phyloP scores from a whole-genome alignment of 2,329 filamentous ascomycete species.

The Ascosphaera aggregata region DNA sequence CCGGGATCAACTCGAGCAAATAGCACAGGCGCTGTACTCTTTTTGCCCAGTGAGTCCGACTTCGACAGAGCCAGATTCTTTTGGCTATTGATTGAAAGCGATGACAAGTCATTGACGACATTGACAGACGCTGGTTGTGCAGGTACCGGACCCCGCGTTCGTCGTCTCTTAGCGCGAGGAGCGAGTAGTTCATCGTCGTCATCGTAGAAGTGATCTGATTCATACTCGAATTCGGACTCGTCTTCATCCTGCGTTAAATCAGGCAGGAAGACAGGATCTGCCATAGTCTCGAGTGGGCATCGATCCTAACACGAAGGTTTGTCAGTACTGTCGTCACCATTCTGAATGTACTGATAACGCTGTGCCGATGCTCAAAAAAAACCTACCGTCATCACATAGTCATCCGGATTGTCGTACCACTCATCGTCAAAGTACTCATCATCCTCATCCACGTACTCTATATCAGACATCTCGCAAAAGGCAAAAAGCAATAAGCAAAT shows the following conservation, averaged over 20 bases:
- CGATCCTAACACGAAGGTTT: conserved; percentile 16
- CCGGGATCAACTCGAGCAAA: neutral
- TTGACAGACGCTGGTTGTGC: no score
- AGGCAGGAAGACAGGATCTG: conserved; percentile 18
- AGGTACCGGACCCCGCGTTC: no score
- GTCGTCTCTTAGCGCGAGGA: neutral
- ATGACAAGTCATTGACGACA: no score
- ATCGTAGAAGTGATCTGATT: conserved; percentile 22
- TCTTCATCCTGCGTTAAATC: conserved; percentile 17
- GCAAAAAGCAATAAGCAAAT: no score
- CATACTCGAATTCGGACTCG: conserved; percentile 23
- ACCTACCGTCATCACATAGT: conserved; percentile 1
- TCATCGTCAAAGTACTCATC: conserved; percentile 1
- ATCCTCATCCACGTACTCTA: neutral
- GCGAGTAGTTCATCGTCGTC: conserved; percentile 10
- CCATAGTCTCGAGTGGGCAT: conserved; percentile 17
- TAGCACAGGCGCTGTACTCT: neutral
- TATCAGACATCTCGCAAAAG: neutral
- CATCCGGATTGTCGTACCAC: conserved; percentile 1
- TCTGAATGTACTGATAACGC: no score
- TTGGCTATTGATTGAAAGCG: neutral
- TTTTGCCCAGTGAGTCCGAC: neutral
- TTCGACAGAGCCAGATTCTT: neutral
- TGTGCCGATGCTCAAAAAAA: neutral
- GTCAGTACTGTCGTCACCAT: no score